Evolutionary conservation across 148 eudicot species (phyloP).

Genomic region (Chenopodium formosanum): DNA sequence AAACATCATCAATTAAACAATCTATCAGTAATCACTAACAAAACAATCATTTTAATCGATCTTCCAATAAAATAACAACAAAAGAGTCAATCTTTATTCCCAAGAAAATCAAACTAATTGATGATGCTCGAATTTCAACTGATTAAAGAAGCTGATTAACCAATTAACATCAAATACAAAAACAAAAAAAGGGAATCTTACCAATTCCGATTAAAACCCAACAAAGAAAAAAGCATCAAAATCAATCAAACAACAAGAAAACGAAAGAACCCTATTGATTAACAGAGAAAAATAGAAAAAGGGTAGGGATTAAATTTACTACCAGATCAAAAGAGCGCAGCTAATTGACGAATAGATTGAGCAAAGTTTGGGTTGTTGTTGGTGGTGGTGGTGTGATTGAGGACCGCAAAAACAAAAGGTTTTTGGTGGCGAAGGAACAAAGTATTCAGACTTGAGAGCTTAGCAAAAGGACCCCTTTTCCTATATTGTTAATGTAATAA

Average conservation of each 20-base stretch:
- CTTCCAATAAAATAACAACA: neutral
- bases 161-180: neutral
- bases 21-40: neutral
- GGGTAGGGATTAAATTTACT: neutral
- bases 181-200: conserved; percentile 2
- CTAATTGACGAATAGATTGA: conserved; percentile 8
- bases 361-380: conserved; percentile 7
- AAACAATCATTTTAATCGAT: conserved; percentile 11
- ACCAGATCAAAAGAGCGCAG: conserved; percentile 28
- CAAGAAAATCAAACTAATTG: conserved; percentile 17
- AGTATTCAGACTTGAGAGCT: neutral
- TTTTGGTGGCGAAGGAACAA: conserved; percentile 18
- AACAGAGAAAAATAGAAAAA: neutral
- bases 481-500: neutral
- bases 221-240: neutral
- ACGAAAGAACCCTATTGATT: conserved; percentile 2
- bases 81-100: neutral
- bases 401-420: conserved; percentile 10
- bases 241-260: conserved; percentile 1
- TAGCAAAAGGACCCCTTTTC: neutral
- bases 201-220: neutral
- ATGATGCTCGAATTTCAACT: conserved; percentile 2
- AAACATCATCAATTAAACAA: conserved; percentile 17
- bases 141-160: neutral
- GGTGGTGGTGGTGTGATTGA: conserved; percentile 9